Percentiles rank a stretch among this genome's conserved stretches.
These are phyloP conservation scores for Aspergillus melleus DNA, from an alignment of 2,329 filamentous ascomycete genomes.

Conservation along the genomic window DNA sequence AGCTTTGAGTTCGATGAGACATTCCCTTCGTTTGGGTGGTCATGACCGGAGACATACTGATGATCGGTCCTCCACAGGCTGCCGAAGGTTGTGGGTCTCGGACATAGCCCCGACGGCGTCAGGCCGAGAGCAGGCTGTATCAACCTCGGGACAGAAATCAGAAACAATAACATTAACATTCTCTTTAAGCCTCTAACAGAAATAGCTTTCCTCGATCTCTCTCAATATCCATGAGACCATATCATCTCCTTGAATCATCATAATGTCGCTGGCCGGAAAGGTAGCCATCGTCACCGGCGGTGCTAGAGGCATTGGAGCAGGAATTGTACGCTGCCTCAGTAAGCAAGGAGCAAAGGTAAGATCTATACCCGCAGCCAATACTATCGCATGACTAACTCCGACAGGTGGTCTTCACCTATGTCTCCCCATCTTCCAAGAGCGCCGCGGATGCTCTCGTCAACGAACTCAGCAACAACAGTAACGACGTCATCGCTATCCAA, in stretches of 20 bases:
- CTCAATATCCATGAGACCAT: neutral
- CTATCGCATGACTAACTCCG: neutral
- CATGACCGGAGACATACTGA: too few species aligned
- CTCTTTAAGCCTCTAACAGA: too few species aligned
- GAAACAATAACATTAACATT: too few species aligned
- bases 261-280: conserved; percentile 20
- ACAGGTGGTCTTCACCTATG: conserved; percentile 21
- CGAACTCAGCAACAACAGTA: neutral
- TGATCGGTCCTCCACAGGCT: too few species aligned
- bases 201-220: neutral
- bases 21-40: too few species aligned
- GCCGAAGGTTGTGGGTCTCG: too few species aligned
- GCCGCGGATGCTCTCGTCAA: conserved; percentile 13
- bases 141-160: neutral
- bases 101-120: neutral
- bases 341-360: conserved; percentile 15
- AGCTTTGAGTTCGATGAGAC: too few species aligned
- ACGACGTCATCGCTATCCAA: conserved; percentile 13
- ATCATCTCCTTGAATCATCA: neutral
- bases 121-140: neutral
- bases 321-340: conserved; percentile 15
- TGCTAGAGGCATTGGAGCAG: conserved; percentile 18
- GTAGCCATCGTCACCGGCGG: conserved; percentile 21
- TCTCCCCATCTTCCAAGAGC: conserved; percentile 11
- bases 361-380: too few species aligned